A percentile compares a stretch with the other conserved stretches of the same genome.
Evolutionary conservation across 805 yeast genomes (phyloP).

Genomic region (Pichia pseudocactophila): DNA sequence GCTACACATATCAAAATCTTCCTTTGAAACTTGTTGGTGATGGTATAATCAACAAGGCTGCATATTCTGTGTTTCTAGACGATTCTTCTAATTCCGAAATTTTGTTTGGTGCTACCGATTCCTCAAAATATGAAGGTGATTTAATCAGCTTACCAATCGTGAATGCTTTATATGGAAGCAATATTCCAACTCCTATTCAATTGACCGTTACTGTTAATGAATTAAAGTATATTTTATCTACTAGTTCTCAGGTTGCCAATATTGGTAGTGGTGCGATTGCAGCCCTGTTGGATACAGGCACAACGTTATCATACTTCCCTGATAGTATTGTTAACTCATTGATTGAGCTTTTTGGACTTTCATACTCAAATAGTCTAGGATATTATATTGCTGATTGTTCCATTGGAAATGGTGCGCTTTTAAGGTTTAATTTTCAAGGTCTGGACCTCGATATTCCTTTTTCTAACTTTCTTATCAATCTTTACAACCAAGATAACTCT

Average conservation of each 20-base stretch:
- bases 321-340: conserved; percentile 19
- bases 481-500: conserved; percentile 14
- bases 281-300: conserved; percentile 49
- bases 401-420: conserved; percentile 17
- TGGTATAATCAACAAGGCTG: conserved; percentile 46
- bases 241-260: conserved; percentile 12
- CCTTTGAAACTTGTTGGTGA: conserved; percentile 51
- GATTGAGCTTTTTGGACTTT: conserved; percentile 30
- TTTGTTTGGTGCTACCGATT: conserved; percentile 67
- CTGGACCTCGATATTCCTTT: conserved; percentile 44
- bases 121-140: conserved; percentile 47
- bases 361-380: conserved; percentile 32
- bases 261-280: conserved; percentile 26
- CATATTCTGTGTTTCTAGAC: conserved; percentile 58
- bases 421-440: conserved; percentile 52
- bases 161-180: conserved; percentile 30
- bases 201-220: conserved; percentile 41
- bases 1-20: conserved; percentile 50
- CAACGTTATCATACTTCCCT: conserved; percentile 44
- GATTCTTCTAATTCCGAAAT: conserved; percentile 42
- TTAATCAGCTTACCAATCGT: conserved; percentile 43
- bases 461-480: conserved; percentile 16
- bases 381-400: conserved; percentile 41
- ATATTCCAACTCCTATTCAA: conserved; percentile 34
- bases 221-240: conserved; percentile 17